Conservation (phyloP, 257 asterid genomes). For the Petunia axillaris region DNA sequence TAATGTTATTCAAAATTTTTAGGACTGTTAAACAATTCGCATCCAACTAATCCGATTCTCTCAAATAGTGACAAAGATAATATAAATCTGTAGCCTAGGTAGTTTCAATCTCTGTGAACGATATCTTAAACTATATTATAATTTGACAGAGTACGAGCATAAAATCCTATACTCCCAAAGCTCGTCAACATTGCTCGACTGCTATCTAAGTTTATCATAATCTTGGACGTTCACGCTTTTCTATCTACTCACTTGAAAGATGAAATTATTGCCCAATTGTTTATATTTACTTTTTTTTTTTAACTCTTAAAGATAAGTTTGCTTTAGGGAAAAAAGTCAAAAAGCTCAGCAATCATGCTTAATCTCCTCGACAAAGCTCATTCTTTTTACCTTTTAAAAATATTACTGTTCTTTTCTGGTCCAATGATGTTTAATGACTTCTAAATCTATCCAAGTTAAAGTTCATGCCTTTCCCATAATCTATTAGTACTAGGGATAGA, state of each 20-base stretch:
- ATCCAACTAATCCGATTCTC: no score
- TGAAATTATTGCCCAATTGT: constrained; percentile 5
- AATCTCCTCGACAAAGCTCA: constrained; percentile 1
- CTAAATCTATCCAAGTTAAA: constrained; percentile 9
- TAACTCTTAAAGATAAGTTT: neutral
- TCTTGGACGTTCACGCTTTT: no score
- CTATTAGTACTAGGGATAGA: neutral
- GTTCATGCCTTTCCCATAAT: neutral
- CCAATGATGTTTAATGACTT: constrained; percentile 17
- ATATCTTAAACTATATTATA: no score
- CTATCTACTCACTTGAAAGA: neutral
- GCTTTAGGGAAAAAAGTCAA: constrained; percentile 11
- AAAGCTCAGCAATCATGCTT: neutral
- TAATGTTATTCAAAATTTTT: no score
- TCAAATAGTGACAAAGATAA: no score
- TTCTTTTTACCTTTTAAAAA: constrained; percentile 4
- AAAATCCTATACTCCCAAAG: no score
- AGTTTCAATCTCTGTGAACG: no score
- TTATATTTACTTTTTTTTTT: neutral
- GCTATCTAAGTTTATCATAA: no score
- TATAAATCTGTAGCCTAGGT: no score
- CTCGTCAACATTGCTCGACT: no score
- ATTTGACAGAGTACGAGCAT: no score
- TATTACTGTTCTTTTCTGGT: neutral
- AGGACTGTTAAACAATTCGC: no score